Conservation (phyloP, 2,329 filamentous ascomycete species). For the Pseudopyrenochaeta lycopersici region DNA sequence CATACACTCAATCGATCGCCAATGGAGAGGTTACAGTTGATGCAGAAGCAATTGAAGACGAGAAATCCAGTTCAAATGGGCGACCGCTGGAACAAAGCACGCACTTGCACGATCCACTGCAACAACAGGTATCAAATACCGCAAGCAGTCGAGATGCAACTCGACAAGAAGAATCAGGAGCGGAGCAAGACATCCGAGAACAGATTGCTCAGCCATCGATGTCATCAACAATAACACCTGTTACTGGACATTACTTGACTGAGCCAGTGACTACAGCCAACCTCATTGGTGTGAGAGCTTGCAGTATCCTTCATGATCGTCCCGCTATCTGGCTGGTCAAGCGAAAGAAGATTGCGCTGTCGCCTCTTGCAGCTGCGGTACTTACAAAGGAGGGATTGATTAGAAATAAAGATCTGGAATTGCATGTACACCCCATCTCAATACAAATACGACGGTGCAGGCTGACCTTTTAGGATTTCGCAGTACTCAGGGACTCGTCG, state of each 20-base stretch:
- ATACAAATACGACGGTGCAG: not conserved
- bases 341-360: constrained; percentile 31
- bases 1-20: constrained; percentile 22
- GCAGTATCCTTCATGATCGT: constrained; percentile 32
- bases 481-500: constrained; percentile 19
- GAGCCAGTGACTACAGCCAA: constrained; percentile 13
- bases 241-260: constrained; percentile 16
- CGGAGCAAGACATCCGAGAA: not conserved
- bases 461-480: constrained; percentile 14
- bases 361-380: constrained; percentile 37
- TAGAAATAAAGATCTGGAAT: constrained; percentile 32
- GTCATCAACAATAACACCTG: not conserved
- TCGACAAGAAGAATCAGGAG: not conserved
- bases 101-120: not conserved
- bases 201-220: not conserved
- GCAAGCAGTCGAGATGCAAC: not conserved
- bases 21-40: constrained; percentile 25
- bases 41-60: constrained; percentile 17
- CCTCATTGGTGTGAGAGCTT: constrained; percentile 20
- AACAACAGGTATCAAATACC: not conserved
- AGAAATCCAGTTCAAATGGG: constrained; percentile 12
- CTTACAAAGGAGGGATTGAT: constrained; percentile 38
- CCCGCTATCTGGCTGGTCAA: constrained; percentile 41
- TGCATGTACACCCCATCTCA: constrained; percentile 21
- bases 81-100: not conserved